These are phyloP conservation scores for Avena atlantica DNA, from an alignment of 176 grass and related monocot species.

Conservation along the genomic window DNA sequence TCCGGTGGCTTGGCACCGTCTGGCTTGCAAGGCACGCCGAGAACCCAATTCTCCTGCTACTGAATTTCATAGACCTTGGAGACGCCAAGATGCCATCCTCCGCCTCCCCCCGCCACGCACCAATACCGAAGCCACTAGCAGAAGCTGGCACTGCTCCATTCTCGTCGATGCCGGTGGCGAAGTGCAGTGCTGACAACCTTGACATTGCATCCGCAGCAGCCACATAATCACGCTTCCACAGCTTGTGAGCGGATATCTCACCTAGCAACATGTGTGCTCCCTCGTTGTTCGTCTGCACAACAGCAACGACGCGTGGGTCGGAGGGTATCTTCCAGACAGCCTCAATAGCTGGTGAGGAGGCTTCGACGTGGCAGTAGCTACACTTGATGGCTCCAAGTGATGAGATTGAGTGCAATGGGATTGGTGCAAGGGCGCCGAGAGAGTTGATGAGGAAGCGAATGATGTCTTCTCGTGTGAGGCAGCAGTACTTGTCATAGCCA, in stretches of 20 bases:
- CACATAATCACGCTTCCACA: constrained; percentile 56
- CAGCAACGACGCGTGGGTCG: constrained; percentile 51
- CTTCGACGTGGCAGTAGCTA: constrained; percentile 53
- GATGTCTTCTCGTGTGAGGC: constrained; percentile 62
- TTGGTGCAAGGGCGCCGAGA: constrained; percentile 64
- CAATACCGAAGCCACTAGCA: not conserved
- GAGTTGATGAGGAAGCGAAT: constrained; percentile 70
- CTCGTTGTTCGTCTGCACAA: constrained; percentile 45
- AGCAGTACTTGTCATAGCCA: constrained; percentile 57
- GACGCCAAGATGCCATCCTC: not conserved
- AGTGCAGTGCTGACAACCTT: constrained; percentile 48
- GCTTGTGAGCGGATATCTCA: constrained; percentile 62
- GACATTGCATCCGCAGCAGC: constrained; percentile 64
- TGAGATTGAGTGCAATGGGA: constrained; percentile 61
- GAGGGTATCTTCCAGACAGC: constrained; percentile 28
- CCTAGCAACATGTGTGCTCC: constrained; percentile 50
- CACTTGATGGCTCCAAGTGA: constrained; percentile 54
- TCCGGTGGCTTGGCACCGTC: constrained; percentile 47
- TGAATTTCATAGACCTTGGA: constrained; percentile 25
- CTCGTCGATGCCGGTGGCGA: constrained; percentile 47
- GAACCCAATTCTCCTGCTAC: constrained; percentile 34
- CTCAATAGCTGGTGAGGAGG: constrained; percentile 49
- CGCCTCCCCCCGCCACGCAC: not conserved
- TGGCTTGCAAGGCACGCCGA: constrained; percentile 25
- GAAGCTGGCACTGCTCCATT: not conserved